These are phyloP conservation scores for Mrakia gelida DNA, from an alignment of 768 basidiomycete species.

Conservation along the genomic window DNA sequence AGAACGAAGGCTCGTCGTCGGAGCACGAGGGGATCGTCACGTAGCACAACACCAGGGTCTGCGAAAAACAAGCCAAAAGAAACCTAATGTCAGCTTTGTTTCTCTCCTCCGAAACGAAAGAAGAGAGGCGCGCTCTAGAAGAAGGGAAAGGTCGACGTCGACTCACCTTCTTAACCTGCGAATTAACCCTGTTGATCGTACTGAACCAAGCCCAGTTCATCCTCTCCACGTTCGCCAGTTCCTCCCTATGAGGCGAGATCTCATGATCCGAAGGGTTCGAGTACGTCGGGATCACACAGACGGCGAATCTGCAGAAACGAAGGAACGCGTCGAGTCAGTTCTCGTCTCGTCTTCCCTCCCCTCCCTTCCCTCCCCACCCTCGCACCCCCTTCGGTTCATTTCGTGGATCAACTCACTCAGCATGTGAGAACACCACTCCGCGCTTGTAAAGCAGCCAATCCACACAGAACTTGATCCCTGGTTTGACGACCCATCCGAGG, in stretches of 20 bases:
- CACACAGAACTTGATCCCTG: slow-evolving; percentile 94
- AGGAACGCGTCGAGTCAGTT: background rate
- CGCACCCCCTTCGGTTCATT: too few relatives aligned
- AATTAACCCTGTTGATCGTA: slow-evolving; percentile 93
- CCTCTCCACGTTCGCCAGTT: slow-evolving; percentile 37
- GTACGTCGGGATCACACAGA: slow-evolving; percentile 86
- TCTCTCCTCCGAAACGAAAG: too few relatives aligned
- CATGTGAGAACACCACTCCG: slow-evolving; percentile 91
- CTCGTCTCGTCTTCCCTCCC: too few relatives aligned
- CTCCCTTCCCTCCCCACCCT: too few relatives aligned
- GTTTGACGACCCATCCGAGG: slow-evolving; percentile 93
- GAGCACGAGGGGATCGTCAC: slow-evolving; percentile 78
- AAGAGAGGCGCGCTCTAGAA: too few relatives aligned
- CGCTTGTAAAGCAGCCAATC: slow-evolving; percentile 92
- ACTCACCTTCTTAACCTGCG: slow-evolving; percentile 88
- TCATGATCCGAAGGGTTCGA: slow-evolving; percentile 70
- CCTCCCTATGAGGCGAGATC: slow-evolving; percentile 50
- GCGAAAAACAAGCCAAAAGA: background rate
- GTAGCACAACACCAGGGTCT: slow-evolving; percentile 88
- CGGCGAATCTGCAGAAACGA: slow-evolving; percentile 62
- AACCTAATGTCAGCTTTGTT: too few relatives aligned
- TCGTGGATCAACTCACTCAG: slow-evolving; percentile 63
- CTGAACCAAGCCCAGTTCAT: slow-evolving; percentile 92
- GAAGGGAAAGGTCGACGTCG: background rate
- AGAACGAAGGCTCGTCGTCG: background rate